phyloP scores from a whole-genome alignment of 306 rosid genomes.

The Chamaecrista fasciculata region DNA sequence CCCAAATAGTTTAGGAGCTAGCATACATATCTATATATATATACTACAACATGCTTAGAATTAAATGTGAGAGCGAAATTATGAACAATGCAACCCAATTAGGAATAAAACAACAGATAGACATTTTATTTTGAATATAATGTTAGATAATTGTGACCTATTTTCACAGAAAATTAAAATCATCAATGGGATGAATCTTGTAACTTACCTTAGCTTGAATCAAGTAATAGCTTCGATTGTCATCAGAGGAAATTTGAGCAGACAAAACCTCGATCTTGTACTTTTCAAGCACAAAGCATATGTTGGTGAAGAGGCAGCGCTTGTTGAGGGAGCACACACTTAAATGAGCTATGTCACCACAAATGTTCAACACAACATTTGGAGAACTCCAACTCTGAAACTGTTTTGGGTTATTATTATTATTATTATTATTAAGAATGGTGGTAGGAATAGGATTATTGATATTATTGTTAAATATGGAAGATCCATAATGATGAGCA shows the following conservation, averaged over 20 bases:
- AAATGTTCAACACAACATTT: constrained; percentile 51
- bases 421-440: too few species aligned
- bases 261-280: constrained; percentile 44
- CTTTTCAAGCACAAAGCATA: constrained; percentile 59
- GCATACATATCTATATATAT: too few species aligned
- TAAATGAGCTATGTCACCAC: constrained; percentile 68
- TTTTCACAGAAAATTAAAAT: too few species aligned
- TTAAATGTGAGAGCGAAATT: too few species aligned
- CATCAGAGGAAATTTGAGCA: constrained; percentile 44
- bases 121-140: too few species aligned
- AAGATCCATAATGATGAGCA: constrained; percentile 37
- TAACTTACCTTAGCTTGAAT: constrained; percentile 48
- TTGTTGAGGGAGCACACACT: constrained; percentile 47
- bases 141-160: too few species aligned
- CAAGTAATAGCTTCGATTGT: constrained; percentile 40
- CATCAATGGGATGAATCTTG: too few species aligned
- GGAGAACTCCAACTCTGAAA: constrained; percentile 58
- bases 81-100: too few species aligned
- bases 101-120: too few species aligned
- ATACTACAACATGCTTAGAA: too few species aligned
- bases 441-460: too few species aligned
- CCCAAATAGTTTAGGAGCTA: too few species aligned
- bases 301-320: constrained; percentile 37
- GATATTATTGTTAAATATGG: neutral
- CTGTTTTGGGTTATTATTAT: neutral